These are phyloP conservation scores for Lichtheimia corymbifera DNA, from an alignment of 371 early-diverging fungal genomes.

Conservation along the genomic window DNA sequence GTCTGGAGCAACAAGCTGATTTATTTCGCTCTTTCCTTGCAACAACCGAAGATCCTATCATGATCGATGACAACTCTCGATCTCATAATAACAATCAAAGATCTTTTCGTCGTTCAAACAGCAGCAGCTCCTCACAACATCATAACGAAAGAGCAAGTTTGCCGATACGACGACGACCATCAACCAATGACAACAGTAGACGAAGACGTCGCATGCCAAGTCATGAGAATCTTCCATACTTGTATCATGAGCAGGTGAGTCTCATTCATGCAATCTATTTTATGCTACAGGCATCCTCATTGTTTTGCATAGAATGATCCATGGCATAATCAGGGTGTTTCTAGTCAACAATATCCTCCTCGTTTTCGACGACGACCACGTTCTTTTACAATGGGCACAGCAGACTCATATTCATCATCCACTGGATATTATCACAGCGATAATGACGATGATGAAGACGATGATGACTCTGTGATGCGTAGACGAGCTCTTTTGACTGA, in stretches of 20 bases:
- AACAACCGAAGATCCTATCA: not conserved
- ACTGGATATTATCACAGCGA: slow-evolving; percentile 1
- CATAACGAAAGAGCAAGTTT: not conserved
- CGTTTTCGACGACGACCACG: not conserved
- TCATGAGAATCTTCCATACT: too few relatives aligned
- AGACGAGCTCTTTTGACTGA: not conserved
- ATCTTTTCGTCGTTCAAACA: not conserved
- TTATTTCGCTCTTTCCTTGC: slow-evolving; percentile 6
- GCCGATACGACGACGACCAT: not conserved
- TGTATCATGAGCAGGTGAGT: too few relatives aligned
- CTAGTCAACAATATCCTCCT: not conserved
- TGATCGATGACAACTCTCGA: not conserved
- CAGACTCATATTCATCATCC: not conserved
- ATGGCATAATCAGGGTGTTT: too few relatives aligned
- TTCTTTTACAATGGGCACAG: not conserved
- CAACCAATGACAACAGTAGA: too few relatives aligned
- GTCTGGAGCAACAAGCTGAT: slow-evolving; percentile 17
- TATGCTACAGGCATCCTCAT: too few relatives aligned
- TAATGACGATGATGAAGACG: not conserved
- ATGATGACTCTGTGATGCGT: slow-evolving; percentile 2
- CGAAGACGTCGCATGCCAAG: too few relatives aligned
- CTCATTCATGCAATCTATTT: too few relatives aligned
- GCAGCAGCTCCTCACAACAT: not conserved
- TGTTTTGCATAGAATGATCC: too few relatives aligned
- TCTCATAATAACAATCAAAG: too few relatives aligned